phyloP scores from a whole-genome alignment of 495 filamentous ascomycete genomes.

The Letharia columbiana region DNA sequence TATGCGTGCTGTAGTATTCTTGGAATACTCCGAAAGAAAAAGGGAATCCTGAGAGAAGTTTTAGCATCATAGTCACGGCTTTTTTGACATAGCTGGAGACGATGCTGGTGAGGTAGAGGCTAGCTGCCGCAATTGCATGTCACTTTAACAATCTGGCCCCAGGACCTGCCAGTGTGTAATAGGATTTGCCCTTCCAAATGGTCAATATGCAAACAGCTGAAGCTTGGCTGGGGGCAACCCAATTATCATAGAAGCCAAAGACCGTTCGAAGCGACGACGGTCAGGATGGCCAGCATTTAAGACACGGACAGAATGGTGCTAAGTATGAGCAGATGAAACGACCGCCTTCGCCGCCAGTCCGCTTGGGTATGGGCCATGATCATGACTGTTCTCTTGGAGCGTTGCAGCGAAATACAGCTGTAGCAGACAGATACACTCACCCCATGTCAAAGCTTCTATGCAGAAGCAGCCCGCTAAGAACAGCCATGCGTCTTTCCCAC shows the following conservation, averaged over 20 bases:
- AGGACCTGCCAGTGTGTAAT: neutral
- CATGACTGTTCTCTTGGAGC: neutral
- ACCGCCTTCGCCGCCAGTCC: neutral
- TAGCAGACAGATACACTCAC: slow-evolving; percentile 30
- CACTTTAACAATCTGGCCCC: neutral
- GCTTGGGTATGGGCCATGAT: neutral
- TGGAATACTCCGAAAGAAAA: slow-evolving; percentile 56
- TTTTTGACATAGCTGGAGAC: neutral
- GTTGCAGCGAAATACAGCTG: neutral
- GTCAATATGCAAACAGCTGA: neutral
- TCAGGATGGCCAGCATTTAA: neutral
- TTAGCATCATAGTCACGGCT: neutral
- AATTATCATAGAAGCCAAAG: neutral
- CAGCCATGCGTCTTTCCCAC: slow-evolving; percentile 55
- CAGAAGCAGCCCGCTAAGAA: slow-evolving; percentile 55
- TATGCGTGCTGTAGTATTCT: slow-evolving; percentile 44
- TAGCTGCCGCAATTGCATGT: neutral
- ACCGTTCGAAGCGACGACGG: neutral
- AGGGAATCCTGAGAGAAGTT: slow-evolving; percentile 45
- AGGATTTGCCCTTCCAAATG: neutral
- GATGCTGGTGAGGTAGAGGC: neutral
- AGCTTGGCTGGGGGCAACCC: neutral
- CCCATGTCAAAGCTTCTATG: slow-evolving; percentile 60
- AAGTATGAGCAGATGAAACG: neutral
- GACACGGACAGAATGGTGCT: neutral